Evolutionary conservation across 495 filamentous ascomycete genomes (phyloP).

Genomic region (Podospora pseudopauciseta): DNA sequence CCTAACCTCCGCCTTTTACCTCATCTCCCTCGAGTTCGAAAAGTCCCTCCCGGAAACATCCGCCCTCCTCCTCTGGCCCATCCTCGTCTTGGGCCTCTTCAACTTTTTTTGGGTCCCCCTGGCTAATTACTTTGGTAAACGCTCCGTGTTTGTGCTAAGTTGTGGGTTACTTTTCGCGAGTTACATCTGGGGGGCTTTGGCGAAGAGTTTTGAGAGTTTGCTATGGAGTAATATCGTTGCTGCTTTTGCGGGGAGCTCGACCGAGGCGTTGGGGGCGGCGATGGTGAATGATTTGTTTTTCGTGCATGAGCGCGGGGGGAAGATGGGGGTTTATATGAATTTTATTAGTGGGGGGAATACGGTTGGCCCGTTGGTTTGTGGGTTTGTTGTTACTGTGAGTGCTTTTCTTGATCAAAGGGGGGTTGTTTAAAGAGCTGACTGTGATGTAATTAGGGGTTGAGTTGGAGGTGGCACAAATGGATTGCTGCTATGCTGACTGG

Average conservation of each 20-base stretch:
- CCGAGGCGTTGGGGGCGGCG: constrained; percentile 37
- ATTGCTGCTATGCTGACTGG: constrained; percentile 32
- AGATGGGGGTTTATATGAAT: constrained; percentile 41
- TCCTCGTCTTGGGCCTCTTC: constrained; percentile 35
- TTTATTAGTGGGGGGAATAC: constrained; percentile 41
- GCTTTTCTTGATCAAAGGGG: not conserved
- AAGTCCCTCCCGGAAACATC: constrained; percentile 28
- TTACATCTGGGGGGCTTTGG: constrained; percentile 33
- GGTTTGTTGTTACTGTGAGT: constrained; percentile 33
- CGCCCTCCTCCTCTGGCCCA: constrained; percentile 33
- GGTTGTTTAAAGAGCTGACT: not conserved
- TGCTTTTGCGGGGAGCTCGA: constrained; percentile 38
- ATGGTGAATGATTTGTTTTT: constrained; percentile 44
- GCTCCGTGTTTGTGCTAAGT: constrained; percentile 49
- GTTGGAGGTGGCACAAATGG: constrained; percentile 42
- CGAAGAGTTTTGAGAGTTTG: constrained; percentile 30
- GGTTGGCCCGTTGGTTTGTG: constrained; percentile 40
- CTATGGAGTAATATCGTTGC: constrained; percentile 36
- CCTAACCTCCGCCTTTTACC: constrained; percentile 31
- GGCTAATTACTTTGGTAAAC: constrained; percentile 52
- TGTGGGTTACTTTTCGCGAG: constrained; percentile 34
- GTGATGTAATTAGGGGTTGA: constrained; percentile 18
- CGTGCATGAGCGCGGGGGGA: constrained; percentile 40
- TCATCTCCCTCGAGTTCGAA: constrained; percentile 29
- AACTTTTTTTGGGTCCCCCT: constrained; percentile 57